Conservation (phyloP, 176 grass and related monocot species). For the Musa troglodytarum region DNA sequence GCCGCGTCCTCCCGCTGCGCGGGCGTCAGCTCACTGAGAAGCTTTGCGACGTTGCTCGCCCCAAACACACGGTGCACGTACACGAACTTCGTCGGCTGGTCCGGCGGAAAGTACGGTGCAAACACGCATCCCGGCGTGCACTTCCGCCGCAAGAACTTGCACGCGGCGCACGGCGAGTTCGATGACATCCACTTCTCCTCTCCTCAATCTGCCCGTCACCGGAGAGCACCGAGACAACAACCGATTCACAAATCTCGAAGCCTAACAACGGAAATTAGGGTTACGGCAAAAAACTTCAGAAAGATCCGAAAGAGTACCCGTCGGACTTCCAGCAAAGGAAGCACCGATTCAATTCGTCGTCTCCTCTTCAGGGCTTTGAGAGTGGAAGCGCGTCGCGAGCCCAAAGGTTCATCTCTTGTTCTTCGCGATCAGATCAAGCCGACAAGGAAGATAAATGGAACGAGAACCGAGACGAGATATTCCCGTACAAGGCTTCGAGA, state of each 20-base stretch:
- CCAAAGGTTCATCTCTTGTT: neutral
- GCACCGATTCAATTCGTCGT: neutral
- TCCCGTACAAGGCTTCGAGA: neutral
- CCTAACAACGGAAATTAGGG: neutral
- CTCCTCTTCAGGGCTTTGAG: neutral
- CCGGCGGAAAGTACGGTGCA: slow-evolving; percentile 90
- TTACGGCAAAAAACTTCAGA: too few relatives aligned
- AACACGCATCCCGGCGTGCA: slow-evolving; percentile 80
- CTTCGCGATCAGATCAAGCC: neutral
- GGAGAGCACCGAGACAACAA: neutral
- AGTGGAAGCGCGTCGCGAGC: too few relatives aligned
- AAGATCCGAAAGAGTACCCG: too few relatives aligned
- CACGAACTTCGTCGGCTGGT: slow-evolving; percentile 67
- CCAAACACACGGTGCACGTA: slow-evolving; percentile 88
- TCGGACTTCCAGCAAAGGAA: too few relatives aligned
- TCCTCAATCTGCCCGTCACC: neutral
- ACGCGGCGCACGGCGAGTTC: slow-evolving; percentile 84
- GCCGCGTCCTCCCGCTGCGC: slow-evolving; percentile 72
- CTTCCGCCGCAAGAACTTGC: slow-evolving; percentile 81
- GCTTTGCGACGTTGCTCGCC: slow-evolving; percentile 87
- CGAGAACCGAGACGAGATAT: neutral
- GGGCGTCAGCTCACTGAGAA: slow-evolving; percentile 52
- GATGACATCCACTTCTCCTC: slow-evolving; percentile 30
- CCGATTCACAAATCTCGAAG: neutral
- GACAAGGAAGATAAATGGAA: neutral